Evolutionary conservation across 176 grass and related monocot genomes (phyloP), one percentile per base, ranked within the genome.

Genomic region (Juncus inflexus): DNA sequence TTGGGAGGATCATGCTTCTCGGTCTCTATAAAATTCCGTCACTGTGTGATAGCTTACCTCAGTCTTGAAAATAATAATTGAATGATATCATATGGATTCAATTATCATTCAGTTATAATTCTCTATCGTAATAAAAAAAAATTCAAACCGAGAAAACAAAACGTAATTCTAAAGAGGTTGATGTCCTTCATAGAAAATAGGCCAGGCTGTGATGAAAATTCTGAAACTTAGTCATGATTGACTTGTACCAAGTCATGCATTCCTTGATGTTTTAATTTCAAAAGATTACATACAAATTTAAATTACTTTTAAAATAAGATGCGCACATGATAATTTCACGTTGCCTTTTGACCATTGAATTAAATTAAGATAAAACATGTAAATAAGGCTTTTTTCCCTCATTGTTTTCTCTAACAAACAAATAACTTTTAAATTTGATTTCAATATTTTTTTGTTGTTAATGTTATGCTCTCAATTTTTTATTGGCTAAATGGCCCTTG

Each of bases 31-130:
- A 28, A 28, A 1, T 1, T 28, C 19, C 19, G 19, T 28, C 1
- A 28, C 19, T 35, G 57, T 8, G 37, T 1, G 37, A 36, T 15
- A 6, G 58, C 58, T 60, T 60, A 60, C 58, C 16, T 60, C 58
- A 60, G n/a, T n/a, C n/a, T n/a, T 60, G 16, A 60, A 35, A 37
- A 11, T 28, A 28, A 28, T 28, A 28, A 28, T 28, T 28, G 19
- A 28, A 28, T 9, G 9, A 6, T 51, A 15, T 35, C 42, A 52
- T 66, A 52, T 11, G 42, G 16, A 52, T n/a, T 66, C 40, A 45
- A 64, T 64, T 47, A 65, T 5, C n/a, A 36, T 66, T 35, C 15
- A 51, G 2, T 50, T 66, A 16, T 66, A 41, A 66, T 50, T 66
- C 63, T 51, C 63, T 51, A 28, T 66, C 63, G 7, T 47, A 3